Evolutionary conservation across 2,329 filamentous ascomycete species (phyloP), one percentile per base, ranked within the genome.

Genomic region (Capronia epimyces): DNA sequence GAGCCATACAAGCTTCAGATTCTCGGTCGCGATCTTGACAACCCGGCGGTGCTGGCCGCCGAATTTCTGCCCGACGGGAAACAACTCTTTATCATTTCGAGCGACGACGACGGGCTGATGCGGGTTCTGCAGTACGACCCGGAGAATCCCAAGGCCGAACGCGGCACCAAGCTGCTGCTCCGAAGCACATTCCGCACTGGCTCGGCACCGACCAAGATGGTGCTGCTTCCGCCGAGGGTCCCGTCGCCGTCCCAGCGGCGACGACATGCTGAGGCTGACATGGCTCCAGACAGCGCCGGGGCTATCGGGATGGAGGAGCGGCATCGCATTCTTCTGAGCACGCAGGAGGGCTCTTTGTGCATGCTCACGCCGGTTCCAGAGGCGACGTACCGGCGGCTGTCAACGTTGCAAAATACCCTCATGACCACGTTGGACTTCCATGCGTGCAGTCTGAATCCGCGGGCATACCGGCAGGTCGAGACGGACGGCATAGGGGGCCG

Each of bases 1-100:
- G 93, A 97, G 64, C 93, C 93, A 1, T 98, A 97, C 67, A 90
- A 87, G 60, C 89, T 98, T 82, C 86, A 89, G 56, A 78, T 96
- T 2, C 89, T 97, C 59, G 89, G 90, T 36, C 96, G 96, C 70
- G 88, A 86, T 61, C 79, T 84, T 32, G 84, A 86, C 16, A 81
- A 80, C 37, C 75, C 96, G 61, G 87, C 93, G 63, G 81, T 94
- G 16, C 69, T 94, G 27, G 80, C 84, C 4, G 88, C 87, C 1
- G 91, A 97, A 52, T 91, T 98, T 63, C 71, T 98, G 6, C 93
- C 93, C 0, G 85, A 91, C 62, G 87, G 87, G 6, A 83, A 86
- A 49, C 83, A 89, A 52, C 74, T 98, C 10, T 88, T 84, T 64
- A 84, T 98, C 58, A 75, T 96, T 34, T 84, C 87, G 4, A 82